A percentile compares a stretch with the other conserved stretches of the same genome.
Evolutionary conservation across 768 basidiomycete genomes (phyloP).

Genomic region (Suillus ampliporus): DNA sequence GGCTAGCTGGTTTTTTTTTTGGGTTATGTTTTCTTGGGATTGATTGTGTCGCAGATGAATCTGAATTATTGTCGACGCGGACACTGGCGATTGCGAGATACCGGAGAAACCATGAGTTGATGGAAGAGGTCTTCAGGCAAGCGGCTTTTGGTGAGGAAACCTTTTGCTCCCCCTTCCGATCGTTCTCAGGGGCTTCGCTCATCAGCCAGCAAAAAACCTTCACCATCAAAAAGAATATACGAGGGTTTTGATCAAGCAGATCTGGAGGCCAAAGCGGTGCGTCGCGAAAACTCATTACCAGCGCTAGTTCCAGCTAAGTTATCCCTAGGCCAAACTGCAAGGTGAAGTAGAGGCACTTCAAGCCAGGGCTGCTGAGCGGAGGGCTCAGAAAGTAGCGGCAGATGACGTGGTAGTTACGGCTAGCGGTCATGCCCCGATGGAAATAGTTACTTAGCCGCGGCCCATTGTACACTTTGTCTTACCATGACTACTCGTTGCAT

Average conservation of each 20-base stretch:
- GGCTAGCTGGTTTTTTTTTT: no score
- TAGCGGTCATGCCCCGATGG: slow-evolving; percentile 38
- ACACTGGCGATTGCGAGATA: slow-evolving; percentile 76
- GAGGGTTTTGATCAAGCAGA: slow-evolving; percentile 65
- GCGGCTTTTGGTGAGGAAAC: slow-evolving; percentile 61
- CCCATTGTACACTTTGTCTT: not conserved
- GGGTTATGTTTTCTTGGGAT: no score
- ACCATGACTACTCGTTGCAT: not conserved
- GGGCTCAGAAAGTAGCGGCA: slow-evolving; percentile 36
- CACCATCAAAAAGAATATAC: slow-evolving; percentile 51
- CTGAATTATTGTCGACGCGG: slow-evolving; percentile 73
- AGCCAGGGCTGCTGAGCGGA: slow-evolving; percentile 52
- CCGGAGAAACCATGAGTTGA: slow-evolving; percentile 80
- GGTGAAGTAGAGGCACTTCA: slow-evolving; percentile 64
- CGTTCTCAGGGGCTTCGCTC: slow-evolving; percentile 21
- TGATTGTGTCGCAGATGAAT: slow-evolving; percentile 53
- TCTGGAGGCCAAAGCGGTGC: slow-evolving; percentile 60
- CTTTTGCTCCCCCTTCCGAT: not conserved
- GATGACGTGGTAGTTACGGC: slow-evolving; percentile 34
- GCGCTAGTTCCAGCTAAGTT: not conserved
- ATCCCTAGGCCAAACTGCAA: slow-evolving; percentile 56
- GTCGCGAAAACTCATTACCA: slow-evolving; percentile 25
- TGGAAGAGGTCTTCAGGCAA: slow-evolving; percentile 81
- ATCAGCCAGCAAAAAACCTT: slow-evolving; percentile 51
- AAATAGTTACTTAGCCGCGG: slow-evolving; percentile 29